Evolutionary conservation across 2,329 filamentous ascomycete genomes (phyloP).

Genomic region (Penicillium sp.): DNA sequence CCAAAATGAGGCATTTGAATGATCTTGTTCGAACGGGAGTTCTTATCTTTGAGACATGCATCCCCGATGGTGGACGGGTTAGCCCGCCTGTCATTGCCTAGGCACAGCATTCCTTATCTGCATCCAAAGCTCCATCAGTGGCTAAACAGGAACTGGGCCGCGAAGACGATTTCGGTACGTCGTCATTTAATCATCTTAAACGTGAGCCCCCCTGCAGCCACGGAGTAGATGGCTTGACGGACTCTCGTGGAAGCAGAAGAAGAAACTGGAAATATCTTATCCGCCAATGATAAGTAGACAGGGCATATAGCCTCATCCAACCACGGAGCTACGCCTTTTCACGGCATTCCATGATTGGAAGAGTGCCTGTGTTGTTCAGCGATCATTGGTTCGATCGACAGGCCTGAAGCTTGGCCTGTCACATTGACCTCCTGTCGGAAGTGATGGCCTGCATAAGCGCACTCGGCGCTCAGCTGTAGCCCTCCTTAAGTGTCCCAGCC

Average conservation of each 20-base stretch:
- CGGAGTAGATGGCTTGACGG: neutral
- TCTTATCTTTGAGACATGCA: conserved; percentile 15
- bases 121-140: neutral
- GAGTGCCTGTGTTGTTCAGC: neutral
- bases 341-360: conserved; percentile 6
- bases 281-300: conserved; percentile 9
- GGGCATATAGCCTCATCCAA: conserved; percentile 4
- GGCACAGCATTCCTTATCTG: conserved; percentile 4
- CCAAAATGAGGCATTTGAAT: neutral
- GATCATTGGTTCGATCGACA: conserved; percentile 9
- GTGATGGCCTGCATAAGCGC: conserved; percentile 22
- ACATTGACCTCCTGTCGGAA: conserved; percentile 6
- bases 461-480: conserved; percentile 9
- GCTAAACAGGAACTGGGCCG: neutral
- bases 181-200: neutral
- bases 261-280: conserved; percentile 11
- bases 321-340: neutral
- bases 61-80: neutral
- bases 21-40: neutral
- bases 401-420: conserved; percentile 13
- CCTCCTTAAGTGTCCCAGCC: neutral
- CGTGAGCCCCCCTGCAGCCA: neutral
- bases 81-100: neutral
- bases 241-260: conserved; percentile 5
- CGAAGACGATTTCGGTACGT: neutral